phyloP scores from a whole-genome alignment of 2,329 filamentous ascomycete genomes.

The Geoglossum cookeanum region DNA sequence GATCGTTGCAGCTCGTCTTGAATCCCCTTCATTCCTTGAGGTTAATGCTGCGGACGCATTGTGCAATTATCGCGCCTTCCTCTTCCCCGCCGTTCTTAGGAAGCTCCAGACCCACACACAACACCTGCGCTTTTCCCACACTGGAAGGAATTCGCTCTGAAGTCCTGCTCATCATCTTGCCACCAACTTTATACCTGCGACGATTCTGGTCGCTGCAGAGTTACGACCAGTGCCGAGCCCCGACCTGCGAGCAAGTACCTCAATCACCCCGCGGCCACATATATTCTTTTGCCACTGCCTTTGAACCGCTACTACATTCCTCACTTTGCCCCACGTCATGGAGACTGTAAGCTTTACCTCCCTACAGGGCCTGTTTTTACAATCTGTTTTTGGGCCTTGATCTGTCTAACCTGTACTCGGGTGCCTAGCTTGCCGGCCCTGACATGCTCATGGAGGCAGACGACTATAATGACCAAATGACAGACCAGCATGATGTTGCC shows the following conservation, averaged over 20 bases:
- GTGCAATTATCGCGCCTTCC: background rate
- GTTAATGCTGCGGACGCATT: background rate
- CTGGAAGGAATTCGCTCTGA: background rate
- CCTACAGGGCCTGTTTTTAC: background rate
- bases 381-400: too few species aligned
- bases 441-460: constrained; percentile 14
- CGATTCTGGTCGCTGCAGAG: background rate
- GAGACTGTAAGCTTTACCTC: background rate
- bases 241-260: background rate
- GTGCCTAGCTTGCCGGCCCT: background rate
- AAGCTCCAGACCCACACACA: background rate
- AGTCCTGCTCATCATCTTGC: background rate
- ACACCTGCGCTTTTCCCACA: background rate
- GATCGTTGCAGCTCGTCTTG: background rate
- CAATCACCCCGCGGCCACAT: background rate
- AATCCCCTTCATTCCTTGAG: background rate
- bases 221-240: background rate
- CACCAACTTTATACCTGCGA: background rate
- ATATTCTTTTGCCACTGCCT: background rate
- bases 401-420: background rate
- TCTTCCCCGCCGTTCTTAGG: background rate
- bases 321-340: background rate
- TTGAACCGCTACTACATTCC: background rate
- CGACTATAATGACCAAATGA: constrained; percentile 8
- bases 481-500: constrained; percentile 22